These are phyloP conservation scores for Aristolochia californica DNA, from an alignment of 164 flowering plant genomes.

Conservation along the genomic window DNA sequence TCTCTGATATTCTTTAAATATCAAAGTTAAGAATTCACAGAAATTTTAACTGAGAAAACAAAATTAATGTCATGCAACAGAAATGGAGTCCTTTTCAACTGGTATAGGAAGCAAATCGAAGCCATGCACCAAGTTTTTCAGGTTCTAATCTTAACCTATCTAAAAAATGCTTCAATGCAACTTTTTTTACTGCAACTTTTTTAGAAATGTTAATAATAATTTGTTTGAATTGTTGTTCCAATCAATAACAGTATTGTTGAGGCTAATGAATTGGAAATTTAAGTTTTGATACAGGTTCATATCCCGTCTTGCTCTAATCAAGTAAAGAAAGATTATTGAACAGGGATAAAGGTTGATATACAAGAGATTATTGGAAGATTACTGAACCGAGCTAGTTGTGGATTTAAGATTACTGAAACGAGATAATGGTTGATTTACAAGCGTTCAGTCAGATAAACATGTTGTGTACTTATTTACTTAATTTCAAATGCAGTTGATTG, in stretches of 20 bases:
- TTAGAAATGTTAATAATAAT: slow-evolving; percentile 17
- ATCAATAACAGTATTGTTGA: slow-evolving; percentile 17
- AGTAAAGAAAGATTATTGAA: slow-evolving; percentile 31
- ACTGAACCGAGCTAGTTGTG: too few relatives aligned
- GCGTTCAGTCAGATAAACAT: slow-evolving; percentile 13
- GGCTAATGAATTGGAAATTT: slow-evolving; percentile 46
- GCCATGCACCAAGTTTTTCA: slow-evolving; percentile 99
- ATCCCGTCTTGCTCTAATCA: slow-evolving; percentile 32
- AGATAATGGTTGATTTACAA: slow-evolving; percentile 7
- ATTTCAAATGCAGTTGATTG: too few relatives aligned
- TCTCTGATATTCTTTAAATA: slow-evolving; percentile 1
- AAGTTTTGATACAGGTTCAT: slow-evolving; percentile 60
- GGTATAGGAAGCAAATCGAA: slow-evolving; percentile 99
- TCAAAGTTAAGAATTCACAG: slow-evolving; percentile 18
- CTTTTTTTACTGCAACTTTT: slow-evolving; percentile 15
- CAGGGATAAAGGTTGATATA: slow-evolving; percentile 26
- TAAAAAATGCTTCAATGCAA: slow-evolving; percentile 32
- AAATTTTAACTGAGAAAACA: slow-evolving; percentile 43
- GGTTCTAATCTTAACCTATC: slow-evolving; percentile 78
- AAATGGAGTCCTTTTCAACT: slow-evolving; percentile 73
- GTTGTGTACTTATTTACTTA: too few relatives aligned
- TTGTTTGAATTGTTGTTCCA: slow-evolving; percentile 2
- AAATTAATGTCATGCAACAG: slow-evolving; percentile 89
- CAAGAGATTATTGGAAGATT: not conserved
- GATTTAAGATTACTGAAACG: too few relatives aligned